Evolutionary conservation across 768 basidiomycete species (phyloP), one percentile per base, ranked within the genome.

Genomic region (Boletellus ananas): DNA sequence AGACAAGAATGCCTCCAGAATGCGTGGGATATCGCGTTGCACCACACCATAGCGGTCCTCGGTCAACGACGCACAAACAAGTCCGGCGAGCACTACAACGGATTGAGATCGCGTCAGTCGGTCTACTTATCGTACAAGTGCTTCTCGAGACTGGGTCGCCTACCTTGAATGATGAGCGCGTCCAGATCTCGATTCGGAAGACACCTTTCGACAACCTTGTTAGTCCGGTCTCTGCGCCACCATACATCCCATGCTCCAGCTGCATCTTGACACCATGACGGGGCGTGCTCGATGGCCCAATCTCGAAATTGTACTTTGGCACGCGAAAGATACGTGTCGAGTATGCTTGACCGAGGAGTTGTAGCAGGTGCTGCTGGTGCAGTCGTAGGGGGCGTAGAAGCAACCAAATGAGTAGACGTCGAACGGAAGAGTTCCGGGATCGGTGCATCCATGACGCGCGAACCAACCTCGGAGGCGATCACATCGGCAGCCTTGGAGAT

Each of bases 1-100:
- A 0, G 77, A 77, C 12, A 87, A 63, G 55, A 93, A 71, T 0
- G 86, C 85, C 64, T 94, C 91, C 3, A 94, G 65, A 25, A 91
- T 81, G 51, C 80, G 83, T 0, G 90, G 86, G 17, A 91, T 88
- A 61, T 94, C 92, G 11, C 87, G 75, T 63, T 94, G 92, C 12
- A 92, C 88, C 31, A 84, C 79, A 18, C 91, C 91, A 60, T 85
- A 92, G 17, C 77, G 75, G 69, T 94, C 91, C 64, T 93, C 92
- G 1, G 74, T 73, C 13, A 94, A 70, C 4, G 91, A 93, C 0
- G 84, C 80, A 51, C 83, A 85, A 7, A 79, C 75, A 8, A 93
- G 72, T 43, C 78, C 75, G 1, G 85, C 79, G 4, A 94, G 72
- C 6, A 81, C 90, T 90, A 57, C 7, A 36, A 16, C 13, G 10